A percentile compares a stretch with the other conserved stretches of the same genome.
Conservation (phyloP, 2,329 filamentous ascomycete species). For the Coniochaeta hoffmannii region DNA sequence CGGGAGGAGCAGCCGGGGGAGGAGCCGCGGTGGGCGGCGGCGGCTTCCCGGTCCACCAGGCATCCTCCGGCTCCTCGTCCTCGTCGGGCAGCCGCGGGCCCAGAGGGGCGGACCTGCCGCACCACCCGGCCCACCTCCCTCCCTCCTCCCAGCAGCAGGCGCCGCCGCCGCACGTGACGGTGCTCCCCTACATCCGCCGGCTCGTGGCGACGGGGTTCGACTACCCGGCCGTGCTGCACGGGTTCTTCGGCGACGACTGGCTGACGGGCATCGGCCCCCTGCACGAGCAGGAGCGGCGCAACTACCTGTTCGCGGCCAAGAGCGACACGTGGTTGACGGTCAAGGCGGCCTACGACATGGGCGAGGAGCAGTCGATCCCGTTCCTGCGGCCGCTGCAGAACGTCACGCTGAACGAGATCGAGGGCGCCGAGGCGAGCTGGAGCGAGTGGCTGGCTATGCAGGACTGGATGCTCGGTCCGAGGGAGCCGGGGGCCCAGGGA, state of each 20-base stretch:
- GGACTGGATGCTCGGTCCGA: slow-evolving; percentile 94
- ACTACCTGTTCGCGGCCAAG: slow-evolving; percentile 93
- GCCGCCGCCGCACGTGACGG: slow-evolving; percentile 46
- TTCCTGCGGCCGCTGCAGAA: slow-evolving; percentile 79
- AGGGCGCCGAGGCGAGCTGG: slow-evolving; percentile 77
- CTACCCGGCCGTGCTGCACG: slow-evolving; percentile 75
- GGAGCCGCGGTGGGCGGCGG: slow-evolving; percentile 18
- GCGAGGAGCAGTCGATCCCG: slow-evolving; percentile 73
- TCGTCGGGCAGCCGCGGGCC: slow-evolving; percentile 6
- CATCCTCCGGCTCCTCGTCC: neutral
- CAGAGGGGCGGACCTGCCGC: slow-evolving; percentile 10
- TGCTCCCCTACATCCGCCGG: slow-evolving; percentile 84
- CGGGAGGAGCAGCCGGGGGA: slow-evolving; percentile 10
- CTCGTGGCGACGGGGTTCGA: slow-evolving; percentile 91
- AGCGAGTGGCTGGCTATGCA: slow-evolving; percentile 95
- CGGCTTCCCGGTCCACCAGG: slow-evolving; percentile 11
- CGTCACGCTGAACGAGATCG: slow-evolving; percentile 71
- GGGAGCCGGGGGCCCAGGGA: slow-evolving; percentile 47
- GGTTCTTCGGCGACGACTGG: slow-evolving; percentile 97
- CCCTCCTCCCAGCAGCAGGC: slow-evolving; percentile 11
- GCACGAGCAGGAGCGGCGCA: slow-evolving; percentile 83
- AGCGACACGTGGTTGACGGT: slow-evolving; percentile 84
- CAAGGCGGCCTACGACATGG: slow-evolving; percentile 86
- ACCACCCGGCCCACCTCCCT: slow-evolving; percentile 10
- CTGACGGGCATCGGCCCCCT: slow-evolving; percentile 68